phyloP scores from a whole-genome alignment of 2,329 filamentous ascomycete species.

The Alternaria tenuissima region DNA sequence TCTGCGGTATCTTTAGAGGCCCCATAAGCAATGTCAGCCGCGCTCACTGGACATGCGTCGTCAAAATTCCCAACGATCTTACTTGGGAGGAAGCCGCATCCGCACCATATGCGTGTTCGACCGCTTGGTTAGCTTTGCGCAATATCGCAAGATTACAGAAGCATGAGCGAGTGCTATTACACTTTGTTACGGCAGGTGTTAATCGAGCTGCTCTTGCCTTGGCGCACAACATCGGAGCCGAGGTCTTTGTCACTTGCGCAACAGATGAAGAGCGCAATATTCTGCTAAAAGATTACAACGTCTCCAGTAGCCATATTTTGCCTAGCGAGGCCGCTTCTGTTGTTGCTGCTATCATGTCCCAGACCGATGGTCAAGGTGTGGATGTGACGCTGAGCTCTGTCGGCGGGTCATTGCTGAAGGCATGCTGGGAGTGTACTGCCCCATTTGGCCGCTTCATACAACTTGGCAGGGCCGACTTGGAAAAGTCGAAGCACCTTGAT shows the following conservation, averaged over 20 bases:
- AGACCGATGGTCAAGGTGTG: constrained; percentile 1
- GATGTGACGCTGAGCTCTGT: constrained; percentile 3
- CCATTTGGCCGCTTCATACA: constrained; percentile 6
- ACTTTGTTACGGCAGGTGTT: neutral
- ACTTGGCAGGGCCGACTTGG: neutral
- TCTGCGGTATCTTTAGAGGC: constrained; percentile 5
- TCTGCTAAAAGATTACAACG: neutral
- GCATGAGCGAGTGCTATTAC: neutral
- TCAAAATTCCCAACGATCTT: neutral
- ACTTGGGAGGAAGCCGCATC: constrained; percentile 1
- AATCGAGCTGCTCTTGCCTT: constrained; percentile 1
- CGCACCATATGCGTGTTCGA: neutral
- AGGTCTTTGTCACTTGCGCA: neutral
- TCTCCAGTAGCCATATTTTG: neutral
- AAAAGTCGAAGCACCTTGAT: neutral
- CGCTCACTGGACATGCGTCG: neutral
- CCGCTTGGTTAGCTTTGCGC: neutral
- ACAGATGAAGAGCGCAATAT: neutral
- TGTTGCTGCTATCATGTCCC: neutral
- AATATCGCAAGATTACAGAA: constrained; percentile 2
- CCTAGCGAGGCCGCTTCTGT: neutral
- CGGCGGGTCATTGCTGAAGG: neutral
- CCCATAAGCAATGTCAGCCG: neutral
- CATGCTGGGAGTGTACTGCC: constrained; percentile 6
- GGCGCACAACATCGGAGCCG: constrained; percentile 1